Base-by-base conservation (phyloP, 768 basidiomycete species). In the Gloeopeniophorella convolvens region DNA sequence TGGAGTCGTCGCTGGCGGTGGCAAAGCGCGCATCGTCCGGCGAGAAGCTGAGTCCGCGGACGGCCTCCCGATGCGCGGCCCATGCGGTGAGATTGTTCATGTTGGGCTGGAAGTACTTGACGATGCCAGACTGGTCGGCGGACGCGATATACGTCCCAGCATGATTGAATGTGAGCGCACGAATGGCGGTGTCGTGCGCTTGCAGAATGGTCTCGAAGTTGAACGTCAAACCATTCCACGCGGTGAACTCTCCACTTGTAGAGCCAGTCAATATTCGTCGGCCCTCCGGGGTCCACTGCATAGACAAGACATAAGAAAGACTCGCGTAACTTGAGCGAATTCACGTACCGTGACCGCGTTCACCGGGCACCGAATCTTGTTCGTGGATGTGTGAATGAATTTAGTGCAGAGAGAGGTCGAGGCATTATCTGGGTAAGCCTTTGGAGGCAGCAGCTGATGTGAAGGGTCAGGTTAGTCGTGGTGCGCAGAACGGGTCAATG, bases 121-220 rank as follows among this genome's bases (percentile, higher is more conserved):
- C 92, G 51, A 91, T 77, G 8, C 96, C 96, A 31, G 74, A 80
- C 65, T 93, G 90, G 72, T 99, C 96, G 23, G 90, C 83, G 15
- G 92, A 95, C 15, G 89, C 85, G 42, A 99, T 79, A 67, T 89
- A 97, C 13, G 84, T 75, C n/a, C 95, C 96, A 0, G 89, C 89
- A 59, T 96, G 91, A 0, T 90, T 90, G 68, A 94, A 99, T 13
- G 78, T 70, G 65, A 97, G 79, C 0, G 91, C 78, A 32, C 94
- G 91, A 49, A 99, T 89, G 32, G 92, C 88, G 2, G 86, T 84
- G 63, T 99, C 96, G 67, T 99, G 96, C 1, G 94, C 95, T 69
- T 97, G 95, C n/a, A 98, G 79, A 59, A 99, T 97, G 0, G 95
- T 96, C 68, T 99, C 96, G 63, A 98, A 99, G 70, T 98, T 99